Base-by-base conservation (phyloP, 2,329 filamentous ascomycete genomes). In the Xylaria sp. region DNA sequence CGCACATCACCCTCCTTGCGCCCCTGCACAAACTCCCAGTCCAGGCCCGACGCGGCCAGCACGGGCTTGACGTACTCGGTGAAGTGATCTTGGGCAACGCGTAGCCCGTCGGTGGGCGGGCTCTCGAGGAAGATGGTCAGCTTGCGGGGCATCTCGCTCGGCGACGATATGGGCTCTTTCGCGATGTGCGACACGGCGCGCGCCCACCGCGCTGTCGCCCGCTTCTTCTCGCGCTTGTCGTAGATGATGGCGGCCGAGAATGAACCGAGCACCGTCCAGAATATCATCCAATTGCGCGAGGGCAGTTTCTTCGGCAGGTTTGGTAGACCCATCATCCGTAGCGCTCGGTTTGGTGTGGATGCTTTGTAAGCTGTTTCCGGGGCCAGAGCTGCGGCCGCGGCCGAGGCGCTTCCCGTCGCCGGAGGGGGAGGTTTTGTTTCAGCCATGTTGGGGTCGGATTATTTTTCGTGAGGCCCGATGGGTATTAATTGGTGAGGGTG, bases 231-330 rank as follows among this genome's bases (percentile, higher is more conserved):
- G 68, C 93, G 90, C 77, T 93, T 93, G 81, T 99, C 96, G 84
- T 99, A 97, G 77, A 96, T 87, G 64, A 98, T 86, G 60, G 93
- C 92, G 18, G 88, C 89, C 6, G 93, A 89, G 77, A 97, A 91
- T 55, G 92, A 88, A 61, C 90, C 90, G 12, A 91, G 91, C 63
- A 98, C 80, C 55, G 91, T 85, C 80, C 94, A 89, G 83, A 99
- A 99, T 76, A 99, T 97, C 82, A 96, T 89, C 96, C 96, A 99
- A 80, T 98, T 98, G 69, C 96, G 92, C 20, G 95, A 98, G 8
- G 96, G 96, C 20, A 99, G 89, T 80, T 90, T 93, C 74, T 90
- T 87, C 67, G 92, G 91, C 69, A 97, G 88, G 73, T 91, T 92
- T 59, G 95, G 95, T 66, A 99, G 84, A 65, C 95, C 95, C 82